Evolutionary conservation across 805 yeast species (phyloP), one percentile per base, ranked within the genome.

Genomic region (Blastobotrys parvus): DNA sequence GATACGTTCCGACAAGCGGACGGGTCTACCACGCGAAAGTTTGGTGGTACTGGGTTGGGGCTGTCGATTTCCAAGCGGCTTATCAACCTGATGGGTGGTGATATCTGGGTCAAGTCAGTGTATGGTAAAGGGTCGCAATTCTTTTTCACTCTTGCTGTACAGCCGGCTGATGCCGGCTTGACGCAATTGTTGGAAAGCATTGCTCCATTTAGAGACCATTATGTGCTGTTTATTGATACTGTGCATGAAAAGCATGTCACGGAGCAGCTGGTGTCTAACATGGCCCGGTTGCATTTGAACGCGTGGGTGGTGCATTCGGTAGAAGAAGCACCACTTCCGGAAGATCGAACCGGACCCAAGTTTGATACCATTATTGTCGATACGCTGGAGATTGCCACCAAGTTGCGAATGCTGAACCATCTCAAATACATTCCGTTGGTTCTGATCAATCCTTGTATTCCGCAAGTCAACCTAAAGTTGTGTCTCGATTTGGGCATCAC

Each of bases 1-100:
- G 95, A 86, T 57, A 86, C 90, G 2, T 86, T 86, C 67, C 82
- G 95, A 52, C 95, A 86, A 61, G 95, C 95, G 6, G 95, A 86
- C 64, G 95, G 95, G 34, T 84, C 94, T 3, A 86, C 95, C 2
- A 86, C 95, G 1, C 75, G 95, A 60, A 85, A 85, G 62, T 87
- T 86, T 60, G 95, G 95, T 55, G 95, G 95, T 56, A 87, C 95
- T 2, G 95, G 95, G 50, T 70, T 86, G 37, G 95, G 95, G 15
- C 70, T 86, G 44, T 83, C 94, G 2, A 86, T 86, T 60, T 87
- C 95, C 7, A 85, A 84, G 61, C 87, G 85, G 55, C 71, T 86
- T 53, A 86, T 87, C 56, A 89, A 84, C 56, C 71, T 86, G 50
- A 86, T 87, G 95, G 95, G 95, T 35, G 95, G 95, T 59, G 90